Base-by-base conservation (phyloP, 441 rosid genomes). In the Biscutella laevigata region DNA sequence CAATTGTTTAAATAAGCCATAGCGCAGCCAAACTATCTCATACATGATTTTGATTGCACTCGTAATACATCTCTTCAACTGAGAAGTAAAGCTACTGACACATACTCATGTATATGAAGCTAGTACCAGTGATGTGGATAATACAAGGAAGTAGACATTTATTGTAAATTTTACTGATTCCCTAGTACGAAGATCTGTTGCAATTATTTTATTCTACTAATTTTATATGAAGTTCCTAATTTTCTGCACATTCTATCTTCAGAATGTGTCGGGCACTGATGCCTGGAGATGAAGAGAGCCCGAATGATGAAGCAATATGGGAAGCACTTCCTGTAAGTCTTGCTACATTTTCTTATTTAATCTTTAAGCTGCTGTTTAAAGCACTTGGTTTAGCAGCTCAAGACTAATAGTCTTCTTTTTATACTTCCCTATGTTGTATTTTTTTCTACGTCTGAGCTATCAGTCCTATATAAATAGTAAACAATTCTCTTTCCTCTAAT, bases 191-290 rank as follows among this genome's bases (percentile, higher is more conserved):
- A 30, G 16, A 14, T 32, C 26, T 32, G 4, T 47, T 35, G 25
- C 2, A 29, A 8, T 17, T 20, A 7, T 26, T 27, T 19, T 10
- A 9, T n/a, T 32, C n/a, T 48, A 7, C 4, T 40, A n/a, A 10
- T 50, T 42, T 16, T 34, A 8, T 42, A 3, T 12, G 15, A 42
- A 11, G 30, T 32, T 32, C 52, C 37, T 48, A 40, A 40, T 19
- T 9, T 24, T 30, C 12, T 1, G 20, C 32, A 21, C 3, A 5
- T 66, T 55, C 59, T 46, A 41, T 58, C 20, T 59, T 56, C 77
- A 92, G 98, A 69, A 86, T 92, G 97, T 92, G 98, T 42, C 86
- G 82, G 73, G 94, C 94, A 65, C 69, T 92, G 61, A 86, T 88
- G 94, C 96, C 95, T 1, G 95, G 91, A 37, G 98, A 92, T 62